Evolutionary conservation across 139 green algal genomes (phyloP), one percentile per base, ranked within the genome.

Genomic region (Asterochloris sp.): DNA sequence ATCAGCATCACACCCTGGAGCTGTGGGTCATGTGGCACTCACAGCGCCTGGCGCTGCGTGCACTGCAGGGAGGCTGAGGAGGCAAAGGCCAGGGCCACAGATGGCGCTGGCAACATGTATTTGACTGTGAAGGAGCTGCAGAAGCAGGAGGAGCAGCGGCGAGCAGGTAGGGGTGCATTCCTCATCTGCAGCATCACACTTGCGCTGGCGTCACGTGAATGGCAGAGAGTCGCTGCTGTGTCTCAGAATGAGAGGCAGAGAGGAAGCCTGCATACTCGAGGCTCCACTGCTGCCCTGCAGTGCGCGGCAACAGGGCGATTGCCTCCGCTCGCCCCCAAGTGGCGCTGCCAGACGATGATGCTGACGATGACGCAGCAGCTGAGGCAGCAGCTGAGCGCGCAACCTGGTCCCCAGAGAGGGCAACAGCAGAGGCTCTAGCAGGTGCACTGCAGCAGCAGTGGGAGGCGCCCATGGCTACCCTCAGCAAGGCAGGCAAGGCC

Each of bases 401-500:
- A 9, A 62, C 28, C 24, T 92, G 87, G 83, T 74, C 88, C n/a
- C 62, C 79, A 1, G 92, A 94, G 29, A 85, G 89, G 62, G 83
- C 83, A 63, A 87, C 86, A 26, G 91, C 91, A 6, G 87, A 96
- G 62, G 82, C 86, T 26, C 86, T 97, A 13, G 90, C 85, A 13
- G 73, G 21, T 11, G 85, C 76, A 17, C 64, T 92, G 74, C 67
- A 91, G 38, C 54, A 82, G 75, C 27, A 82, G 82, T 97, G 93
- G 93, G 66, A 84, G 78, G 81, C 75, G 47, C 93, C 93, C 4
- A 89, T 97, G 38, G 82, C 85, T 71, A 90, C 92, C 38, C 83
- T 97, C 76, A 67, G 76, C 26, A 85, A 83, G 60, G 94, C 94
- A 28, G 93, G 94, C 0, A 82, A 79, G 4, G 93, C 94, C 1